These are phyloP conservation scores for Diaporthe amygdali DNA, from an alignment of 2,329 filamentous ascomycete genomes.

Conservation along the genomic window DNA sequence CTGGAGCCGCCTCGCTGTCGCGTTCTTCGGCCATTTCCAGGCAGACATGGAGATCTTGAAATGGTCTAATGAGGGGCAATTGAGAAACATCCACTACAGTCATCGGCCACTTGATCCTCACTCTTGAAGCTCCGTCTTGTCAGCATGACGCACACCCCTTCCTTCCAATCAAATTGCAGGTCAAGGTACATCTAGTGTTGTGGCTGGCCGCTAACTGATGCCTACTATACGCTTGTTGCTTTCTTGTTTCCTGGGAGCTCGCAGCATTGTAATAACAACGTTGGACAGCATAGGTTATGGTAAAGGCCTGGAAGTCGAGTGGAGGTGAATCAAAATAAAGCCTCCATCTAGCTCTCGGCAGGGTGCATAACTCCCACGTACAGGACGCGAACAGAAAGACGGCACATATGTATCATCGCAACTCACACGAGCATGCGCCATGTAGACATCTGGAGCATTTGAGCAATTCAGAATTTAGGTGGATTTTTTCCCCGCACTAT, in stretches of 20 bases:
- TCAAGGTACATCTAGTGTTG: too few species aligned
- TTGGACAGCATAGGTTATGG: not conserved
- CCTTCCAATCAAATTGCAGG: not conserved
- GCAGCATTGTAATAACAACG: not conserved
- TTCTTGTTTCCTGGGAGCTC: not conserved
- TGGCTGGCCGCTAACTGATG: not conserved
- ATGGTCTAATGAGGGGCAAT: not conserved
- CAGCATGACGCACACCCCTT: not conserved
- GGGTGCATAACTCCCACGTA: not conserved
- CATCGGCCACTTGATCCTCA: not conserved
- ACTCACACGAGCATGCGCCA: too few species aligned
- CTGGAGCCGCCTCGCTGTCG: not conserved
- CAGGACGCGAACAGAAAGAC: not conserved
- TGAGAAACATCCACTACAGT: not conserved
- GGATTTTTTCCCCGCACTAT: too few species aligned
- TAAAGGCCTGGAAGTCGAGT: too few species aligned
- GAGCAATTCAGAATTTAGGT: too few species aligned
- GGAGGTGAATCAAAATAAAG: too few species aligned
- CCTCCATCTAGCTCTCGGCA: not conserved
- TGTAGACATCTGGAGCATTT: too few species aligned
- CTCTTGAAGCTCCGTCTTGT: not conserved
- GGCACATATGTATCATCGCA: too few species aligned
- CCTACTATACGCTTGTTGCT: not conserved
- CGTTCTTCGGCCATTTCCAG: not conserved
- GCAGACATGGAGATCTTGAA: not conserved